A percentile compares a stretch with the other conserved stretches of the same genome.
These are phyloP conservation scores for Holtermannia corniformis DNA, from an alignment of 768 basidiomycete genomes.

Conservation along the genomic window DNA sequence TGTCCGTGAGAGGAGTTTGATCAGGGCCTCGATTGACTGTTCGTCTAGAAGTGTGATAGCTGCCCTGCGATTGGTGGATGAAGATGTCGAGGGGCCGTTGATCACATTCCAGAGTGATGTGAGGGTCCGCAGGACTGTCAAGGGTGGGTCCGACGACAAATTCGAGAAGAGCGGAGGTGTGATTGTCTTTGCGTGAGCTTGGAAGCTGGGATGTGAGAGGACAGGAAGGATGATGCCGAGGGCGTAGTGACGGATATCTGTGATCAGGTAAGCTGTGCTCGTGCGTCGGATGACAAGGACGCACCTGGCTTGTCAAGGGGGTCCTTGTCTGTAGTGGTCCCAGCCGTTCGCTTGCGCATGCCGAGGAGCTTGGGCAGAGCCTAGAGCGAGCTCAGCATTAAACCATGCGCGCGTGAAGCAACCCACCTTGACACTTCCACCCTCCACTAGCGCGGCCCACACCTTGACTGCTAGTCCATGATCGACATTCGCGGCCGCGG, in stretches of 20 bases:
- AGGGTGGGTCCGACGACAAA: conserved; percentile 29
- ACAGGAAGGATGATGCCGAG: conserved; percentile 29
- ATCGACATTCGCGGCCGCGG: conserved; percentile 29
- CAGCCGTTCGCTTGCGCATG: conserved; percentile 31
- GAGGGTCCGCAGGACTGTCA: conserved; percentile 32
- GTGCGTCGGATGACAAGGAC: conserved; percentile 4
- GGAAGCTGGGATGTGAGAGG: conserved; percentile 27
- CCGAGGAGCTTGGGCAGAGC: conserved; percentile 33
- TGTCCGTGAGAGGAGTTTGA: conserved; percentile 63
- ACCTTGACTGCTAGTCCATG: conserved; percentile 23
- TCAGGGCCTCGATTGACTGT: conserved; percentile 45
- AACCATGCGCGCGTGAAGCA: no score
- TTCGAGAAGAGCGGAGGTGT: conserved; percentile 29
- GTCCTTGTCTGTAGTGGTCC: conserved; percentile 20
- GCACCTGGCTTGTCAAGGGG: conserved; percentile 37
- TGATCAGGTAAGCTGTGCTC: not conserved
- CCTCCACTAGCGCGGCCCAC: conserved; percentile 30
- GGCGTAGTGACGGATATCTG: conserved; percentile 36
- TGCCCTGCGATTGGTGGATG: conserved; percentile 25
- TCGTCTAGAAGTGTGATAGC: conserved; percentile 33
- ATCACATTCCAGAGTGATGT: conserved; percentile 30
- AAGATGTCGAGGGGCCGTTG: conserved; percentile 12
- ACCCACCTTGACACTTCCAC: conserved; percentile 31
- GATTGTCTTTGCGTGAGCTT: conserved; percentile 27
- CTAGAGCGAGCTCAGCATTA: no score